Evolutionary conservation across 2,329 filamentous ascomycete genomes (phyloP), one percentile per base, ranked within the genome.

Genomic region (Scortechinia acanthostroma): DNA sequence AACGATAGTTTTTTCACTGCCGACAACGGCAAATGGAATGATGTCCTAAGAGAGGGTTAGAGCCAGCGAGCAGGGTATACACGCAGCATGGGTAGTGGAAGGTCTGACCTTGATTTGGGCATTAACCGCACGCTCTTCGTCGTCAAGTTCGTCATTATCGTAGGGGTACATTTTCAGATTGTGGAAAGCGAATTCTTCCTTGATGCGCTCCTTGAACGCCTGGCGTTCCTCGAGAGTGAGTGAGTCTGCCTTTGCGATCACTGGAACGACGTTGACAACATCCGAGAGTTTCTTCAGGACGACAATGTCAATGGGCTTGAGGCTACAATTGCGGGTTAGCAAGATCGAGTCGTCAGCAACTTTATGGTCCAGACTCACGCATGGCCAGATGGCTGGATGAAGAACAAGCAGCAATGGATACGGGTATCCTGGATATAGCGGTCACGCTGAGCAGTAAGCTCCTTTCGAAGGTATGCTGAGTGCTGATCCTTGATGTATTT

Each of bases 401-500:
- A 98, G 80, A 98, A 98, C 59, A 98, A 74, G 70, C 93, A 98
- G 83, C 90, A 96, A 77, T 98, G 93, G 62, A 98, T 96, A 61
- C 93, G 88, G 55, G 93, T 98, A 70, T 98, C 93, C 74, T 95
- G 91, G 56, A 98, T 96, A 70, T 98, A 98, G 60, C 93, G 86
- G 73, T 98, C 93, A 71, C 93, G 88, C 77, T 98, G 93, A 55
- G 93, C 93, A 46, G 93, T 97, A 61, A 98, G 89, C 71, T 98
- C 93, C 80, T 98, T 98, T 70, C 93, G 88, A 57, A 98, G 83
- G 74, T 97, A 98, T 59, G 93, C 91, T 45, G 90, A 96, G 77
- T 98, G 93, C 76, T 98, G 93, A 71, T 98, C 93, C 80, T 98
- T 98, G 80, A 98, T 98, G 73, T 98, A 98, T 77, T 98, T 98